Base-by-base conservation (phyloP, 2,329 filamentous ascomycete species). In the Apiospora hydei region DNA sequence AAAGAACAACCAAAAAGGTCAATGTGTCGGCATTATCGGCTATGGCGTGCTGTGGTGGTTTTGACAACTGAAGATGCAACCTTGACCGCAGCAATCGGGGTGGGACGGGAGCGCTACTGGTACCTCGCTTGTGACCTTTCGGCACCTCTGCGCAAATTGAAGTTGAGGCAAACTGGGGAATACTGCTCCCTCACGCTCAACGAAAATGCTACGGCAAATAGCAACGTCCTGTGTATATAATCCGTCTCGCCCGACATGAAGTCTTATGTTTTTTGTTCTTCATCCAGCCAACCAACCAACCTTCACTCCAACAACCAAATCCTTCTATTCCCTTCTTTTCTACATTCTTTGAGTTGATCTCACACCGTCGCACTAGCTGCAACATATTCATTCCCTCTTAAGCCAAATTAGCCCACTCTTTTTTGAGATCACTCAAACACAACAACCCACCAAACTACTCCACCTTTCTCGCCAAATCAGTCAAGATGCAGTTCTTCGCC, bases 291-390 rank as follows among this genome's bases (percentile, higher is more conserved):
- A n/a, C 57, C 30, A n/a, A 13, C 57, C 30, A 64, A 41, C 57
- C 57, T 64, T 64, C 57, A 41, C 18, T 64, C 57, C 57, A 38
- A 64, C 18, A 30, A n/a, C 38, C 57, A 30, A 7, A 41, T 8
- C 38, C 30, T 38, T 38, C 14, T 30, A 41, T 14, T 41, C 30
- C 57, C 18, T 64, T 41, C 30, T 61, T 61, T 61, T 38, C 7
- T 34, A 64, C 57, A n/a, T 41, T 64, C 30, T 64, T 41, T 64
- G 57, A 64, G 57, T 64, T 64, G 57, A 64, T 41, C 57, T 64
- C 57, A n/a, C 30, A 61, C 53, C 10, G 34, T 64, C 57, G 57
- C 57, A 64, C 34, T 41, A 64, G 34, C 57, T 64, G 57, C 57
- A 41, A 41, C 34, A 64, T 41, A 41, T 41, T 64, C 57, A 41